Base-by-base conservation (phyloP, 2,329 filamentous ascomycete genomes). In the Colletotrichum chrysophilum region DNA sequence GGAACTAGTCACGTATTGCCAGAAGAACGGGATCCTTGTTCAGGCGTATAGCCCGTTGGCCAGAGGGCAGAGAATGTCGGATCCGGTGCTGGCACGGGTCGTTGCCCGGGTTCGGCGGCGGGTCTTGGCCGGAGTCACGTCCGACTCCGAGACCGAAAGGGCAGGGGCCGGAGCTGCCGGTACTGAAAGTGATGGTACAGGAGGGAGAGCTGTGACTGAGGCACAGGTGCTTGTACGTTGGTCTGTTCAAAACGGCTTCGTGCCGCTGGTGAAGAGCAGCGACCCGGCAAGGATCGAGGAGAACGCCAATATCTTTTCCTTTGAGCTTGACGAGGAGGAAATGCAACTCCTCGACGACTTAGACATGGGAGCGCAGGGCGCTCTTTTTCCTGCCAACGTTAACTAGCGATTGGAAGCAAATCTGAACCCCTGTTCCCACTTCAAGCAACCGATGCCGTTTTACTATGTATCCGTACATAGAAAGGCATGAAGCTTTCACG, bases 1-100 rank as follows among this genome's bases (percentile, higher is more conserved):
- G 24, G 80, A 85, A 3, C 81, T 86, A 3, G 84, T 85, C 14
- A 75, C 79, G 16, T 87, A 85, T 80, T 97, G 95, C 91, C 94
- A 94, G 89, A 93, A 95, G 85, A 88, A 96, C 83, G 93, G 92
- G 82, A 96, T 97, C 86, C 65, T 83, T 28, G 64, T 87, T n/a
- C 79, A 86, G 76, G 85, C 85, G 8, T 86, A 86, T 66, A 84
- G 84, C 21, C 85, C 85, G 1, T 80, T 87, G 43, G 83, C 79
- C 2, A 80, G 81, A 30, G 84, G 84, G 4, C 66, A 80, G 26
- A 80, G 81, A 26, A 75, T 83, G 7, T 85, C 91, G 28, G 91
- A 95, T 79, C 84, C 88, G 71, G 90, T 88, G 0, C 83, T 95
- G 7, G 28, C 12, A 18, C n/a, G 28, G 14, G 70, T 68, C 18